Base-by-base conservation (phyloP, 352 stramenopile species). In the Globisporangium cystogenes region DNA sequence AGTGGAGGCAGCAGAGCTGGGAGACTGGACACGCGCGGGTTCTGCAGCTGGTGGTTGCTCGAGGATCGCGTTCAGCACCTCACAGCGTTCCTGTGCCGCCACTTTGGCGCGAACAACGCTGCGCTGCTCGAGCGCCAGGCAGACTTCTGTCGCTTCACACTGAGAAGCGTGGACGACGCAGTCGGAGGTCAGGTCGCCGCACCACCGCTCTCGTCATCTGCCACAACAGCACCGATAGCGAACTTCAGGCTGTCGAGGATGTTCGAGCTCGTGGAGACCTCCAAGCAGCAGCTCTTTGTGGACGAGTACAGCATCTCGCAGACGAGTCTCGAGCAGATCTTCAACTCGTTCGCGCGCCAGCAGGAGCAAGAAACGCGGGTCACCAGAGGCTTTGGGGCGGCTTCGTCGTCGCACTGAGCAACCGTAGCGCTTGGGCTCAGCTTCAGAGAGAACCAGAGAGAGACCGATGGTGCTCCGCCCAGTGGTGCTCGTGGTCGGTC, bases 271-370 rank as follows among this genome's bases (percentile, higher is more conserved):
- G 14, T 60, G 5, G 55, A 60, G 20, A 35, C 2, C 8, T 14
- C 21, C 11, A 60, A 51, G 39, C 16, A 36, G 18, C n/a, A 23
- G 16, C 58, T 88, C 12, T 26, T 31, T 10, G 72, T 96, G 27
- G 58, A 77, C 27, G 80, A 94, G 55, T 96, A 96, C 60, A 79
- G 64, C 24, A 65, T 96, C 42, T 70, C 75, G 6, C 86, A 96
- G 64, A 90, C 79, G 14, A 90, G 75, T 33, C 68, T 96, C 33
- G 87, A 96, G 57, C 75, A 90, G 48, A 90, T 96, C 40, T 96
- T 96, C 70, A 93, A 95, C 57, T 23, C 67, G 26, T 95, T 96
- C 51, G 87, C 87, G 35, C 44, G 50, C 12, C 55, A 71, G 39
- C 65, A 76, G 40, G 31, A 64, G 20, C 58, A 76, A 26, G 64